Conservation (phyloP, 495 filamentous ascomycete species). For the Amniculicola lignicola region DNA sequence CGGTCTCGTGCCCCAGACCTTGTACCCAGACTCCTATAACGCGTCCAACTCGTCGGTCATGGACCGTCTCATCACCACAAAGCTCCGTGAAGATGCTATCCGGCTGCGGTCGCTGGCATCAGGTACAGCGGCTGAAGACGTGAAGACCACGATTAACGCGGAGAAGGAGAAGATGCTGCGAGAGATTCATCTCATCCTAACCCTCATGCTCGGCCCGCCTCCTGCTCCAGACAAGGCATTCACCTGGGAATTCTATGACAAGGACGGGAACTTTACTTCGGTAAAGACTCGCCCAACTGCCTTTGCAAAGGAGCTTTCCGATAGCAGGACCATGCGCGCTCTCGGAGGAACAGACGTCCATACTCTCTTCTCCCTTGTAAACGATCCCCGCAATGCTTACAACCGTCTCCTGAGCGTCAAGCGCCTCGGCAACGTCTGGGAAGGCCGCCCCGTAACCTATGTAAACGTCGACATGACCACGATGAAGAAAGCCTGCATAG, state of each 20-base stretch:
- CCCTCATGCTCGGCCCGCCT: slow-evolving; percentile 72
- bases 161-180: slow-evolving; percentile 69
- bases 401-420: slow-evolving; percentile 68
- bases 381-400: slow-evolving; percentile 76
- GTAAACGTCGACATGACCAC: slow-evolving; percentile 73
- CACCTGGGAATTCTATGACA: slow-evolving; percentile 74
- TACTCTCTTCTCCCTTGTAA: slow-evolving; percentile 71
- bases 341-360: slow-evolving; percentile 53
- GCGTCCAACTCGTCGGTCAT: slow-evolving; percentile 65
- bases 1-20: slow-evolving; percentile 70
- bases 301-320: slow-evolving; percentile 61
- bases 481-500: slow-evolving; percentile 68
- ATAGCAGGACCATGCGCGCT: slow-evolving; percentile 47
- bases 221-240: slow-evolving; percentile 64
- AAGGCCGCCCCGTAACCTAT: slow-evolving; percentile 67
- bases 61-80: slow-evolving; percentile 74
- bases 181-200: slow-evolving; percentile 74
- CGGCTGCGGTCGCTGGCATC: slow-evolving; percentile 54
- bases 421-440: slow-evolving; percentile 73
- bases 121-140: slow-evolving; percentile 25
- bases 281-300: slow-evolving; percentile 48
- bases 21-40: slow-evolving; percentile 79
- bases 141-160: slow-evolving; percentile 44
- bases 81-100: slow-evolving; percentile 79
- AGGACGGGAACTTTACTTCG: slow-evolving; percentile 58